These are phyloP conservation scores for Trichoderma asperellum DNA, from an alignment of 2,329 filamentous ascomycete genomes.

Conservation along the genomic window DNA sequence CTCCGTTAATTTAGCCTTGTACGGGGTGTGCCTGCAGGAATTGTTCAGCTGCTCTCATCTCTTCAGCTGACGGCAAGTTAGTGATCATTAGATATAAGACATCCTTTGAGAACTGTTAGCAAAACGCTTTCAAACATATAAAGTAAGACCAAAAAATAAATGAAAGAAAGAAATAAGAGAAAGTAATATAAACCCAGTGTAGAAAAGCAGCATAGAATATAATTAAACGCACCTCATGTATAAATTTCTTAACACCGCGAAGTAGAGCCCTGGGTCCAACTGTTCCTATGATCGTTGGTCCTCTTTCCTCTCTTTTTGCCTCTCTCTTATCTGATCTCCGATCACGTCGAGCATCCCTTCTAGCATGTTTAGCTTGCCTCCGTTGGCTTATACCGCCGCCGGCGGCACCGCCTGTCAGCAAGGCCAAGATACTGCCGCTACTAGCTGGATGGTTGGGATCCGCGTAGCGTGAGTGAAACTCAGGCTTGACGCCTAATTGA, in stretches of 20 bases:
- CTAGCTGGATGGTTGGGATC: slow-evolving; percentile 38
- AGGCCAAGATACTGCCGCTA: slow-evolving; percentile 37
- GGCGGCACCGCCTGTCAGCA: slow-evolving; percentile 35
- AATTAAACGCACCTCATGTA: slow-evolving; percentile 24
- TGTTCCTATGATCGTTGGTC: slow-evolving; percentile 10
- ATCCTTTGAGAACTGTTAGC: slow-evolving; percentile 24
- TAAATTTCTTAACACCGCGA: slow-evolving; percentile 26
- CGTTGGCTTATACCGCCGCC: background rate
- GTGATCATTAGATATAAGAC: slow-evolving; percentile 31
- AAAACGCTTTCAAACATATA: background rate
- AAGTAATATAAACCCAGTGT: too few relatives aligned
- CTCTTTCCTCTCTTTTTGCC: slow-evolving; percentile 14
- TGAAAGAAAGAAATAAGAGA: too few relatives aligned
- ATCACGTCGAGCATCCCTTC: background rate
- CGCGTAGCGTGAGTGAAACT: slow-evolving; percentile 38
- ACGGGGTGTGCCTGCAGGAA: slow-evolving; percentile 6
- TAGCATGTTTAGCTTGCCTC: background rate
- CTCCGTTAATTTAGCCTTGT: background rate
- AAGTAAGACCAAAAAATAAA: too few relatives aligned
- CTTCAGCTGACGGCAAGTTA: slow-evolving; percentile 26
- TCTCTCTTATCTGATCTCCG: slow-evolving; percentile 6
- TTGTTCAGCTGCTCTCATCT: slow-evolving; percentile 27
- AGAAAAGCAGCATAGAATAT: background rate
- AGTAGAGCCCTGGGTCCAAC: slow-evolving; percentile 25
- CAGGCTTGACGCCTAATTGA: slow-evolving; percentile 32